These are phyloP conservation scores for Salix koriyanagi DNA, from an alignment of 345 rosid species.

Conservation along the genomic window DNA sequence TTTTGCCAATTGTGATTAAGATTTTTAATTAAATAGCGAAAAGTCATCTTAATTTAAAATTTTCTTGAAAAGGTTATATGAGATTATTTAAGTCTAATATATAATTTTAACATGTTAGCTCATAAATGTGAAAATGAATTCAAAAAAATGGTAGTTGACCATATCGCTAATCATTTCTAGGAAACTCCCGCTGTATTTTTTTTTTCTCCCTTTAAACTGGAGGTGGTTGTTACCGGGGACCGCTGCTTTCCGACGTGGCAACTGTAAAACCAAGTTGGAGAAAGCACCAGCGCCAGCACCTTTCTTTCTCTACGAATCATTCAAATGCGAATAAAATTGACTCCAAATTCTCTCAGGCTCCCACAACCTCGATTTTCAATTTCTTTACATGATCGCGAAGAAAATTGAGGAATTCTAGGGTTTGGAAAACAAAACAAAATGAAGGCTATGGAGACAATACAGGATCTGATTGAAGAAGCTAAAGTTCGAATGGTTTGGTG, in stretches of 20 bases:
- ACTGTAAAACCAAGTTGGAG: not conserved
- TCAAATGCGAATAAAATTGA: not conserved
- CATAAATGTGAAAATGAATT: no score
- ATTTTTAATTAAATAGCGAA: no score
- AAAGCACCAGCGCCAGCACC: not conserved
- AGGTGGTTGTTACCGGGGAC: not conserved
- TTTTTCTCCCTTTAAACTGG: no score
- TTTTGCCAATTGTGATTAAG: no score
- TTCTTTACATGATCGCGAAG: not conserved
- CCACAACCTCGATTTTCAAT: not conserved
- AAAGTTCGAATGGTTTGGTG: constrained; percentile 84
- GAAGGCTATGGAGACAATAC: constrained; percentile 82
- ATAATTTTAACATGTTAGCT: no score
- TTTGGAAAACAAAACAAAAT: constrained; percentile 15
- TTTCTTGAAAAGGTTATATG: no score
- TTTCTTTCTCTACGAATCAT: not conserved
- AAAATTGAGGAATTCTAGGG: not conserved
- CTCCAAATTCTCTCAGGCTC: not conserved
- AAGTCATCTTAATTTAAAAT: no score
- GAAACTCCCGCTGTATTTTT: no score
- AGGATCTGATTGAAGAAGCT: constrained; percentile 96
- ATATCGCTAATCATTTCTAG: no score
- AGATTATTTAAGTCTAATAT: no score
- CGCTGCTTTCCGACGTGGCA: not conserved
- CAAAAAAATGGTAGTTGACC: no score